These are phyloP conservation scores for Cardamine resedifolia DNA, from an alignment of 345 rosid genomes.

Conservation along the genomic window DNA sequence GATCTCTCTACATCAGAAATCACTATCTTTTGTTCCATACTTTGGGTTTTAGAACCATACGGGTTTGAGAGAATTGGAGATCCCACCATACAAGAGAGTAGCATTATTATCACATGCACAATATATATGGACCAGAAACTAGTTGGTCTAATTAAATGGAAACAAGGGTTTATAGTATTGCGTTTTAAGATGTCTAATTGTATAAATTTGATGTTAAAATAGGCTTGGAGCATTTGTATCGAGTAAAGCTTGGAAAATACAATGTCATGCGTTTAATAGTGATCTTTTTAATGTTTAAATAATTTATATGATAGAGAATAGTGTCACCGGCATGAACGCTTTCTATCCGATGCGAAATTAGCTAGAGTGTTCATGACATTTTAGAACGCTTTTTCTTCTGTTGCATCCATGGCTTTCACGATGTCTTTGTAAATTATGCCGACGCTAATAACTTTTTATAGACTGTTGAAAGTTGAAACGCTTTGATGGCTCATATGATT, in stretches of 20 bases:
- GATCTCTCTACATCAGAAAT: conserved; percentile 34
- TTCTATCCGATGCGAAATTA: background rate
- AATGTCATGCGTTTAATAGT: background rate
- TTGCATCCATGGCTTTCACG: background rate
- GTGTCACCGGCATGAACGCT: background rate
- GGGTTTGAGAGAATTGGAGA: conserved; percentile 29
- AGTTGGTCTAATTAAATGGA: background rate
- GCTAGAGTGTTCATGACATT: background rate
- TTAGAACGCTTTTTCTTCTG: background rate
- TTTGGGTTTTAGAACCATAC: conserved; percentile 25
- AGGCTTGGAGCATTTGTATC: background rate
- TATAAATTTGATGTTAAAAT: background rate
- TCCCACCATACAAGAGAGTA: conserved; percentile 32
- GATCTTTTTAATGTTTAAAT: background rate
- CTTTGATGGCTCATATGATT: background rate
- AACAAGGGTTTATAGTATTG: conserved; percentile 11
- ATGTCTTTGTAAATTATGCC: background rate
- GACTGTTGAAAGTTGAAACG: background rate
- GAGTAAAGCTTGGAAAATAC: background rate
- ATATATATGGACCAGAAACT: conserved; percentile 11
- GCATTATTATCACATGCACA: conserved; percentile 23
- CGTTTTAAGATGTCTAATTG: conserved; percentile 12
- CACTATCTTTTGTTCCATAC: conserved; percentile 33
- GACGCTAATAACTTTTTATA: background rate
- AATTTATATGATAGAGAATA: background rate